Evolutionary conservation across 208 protist species (phyloP).

Genomic region (Trichomonas gallinae): DNA sequence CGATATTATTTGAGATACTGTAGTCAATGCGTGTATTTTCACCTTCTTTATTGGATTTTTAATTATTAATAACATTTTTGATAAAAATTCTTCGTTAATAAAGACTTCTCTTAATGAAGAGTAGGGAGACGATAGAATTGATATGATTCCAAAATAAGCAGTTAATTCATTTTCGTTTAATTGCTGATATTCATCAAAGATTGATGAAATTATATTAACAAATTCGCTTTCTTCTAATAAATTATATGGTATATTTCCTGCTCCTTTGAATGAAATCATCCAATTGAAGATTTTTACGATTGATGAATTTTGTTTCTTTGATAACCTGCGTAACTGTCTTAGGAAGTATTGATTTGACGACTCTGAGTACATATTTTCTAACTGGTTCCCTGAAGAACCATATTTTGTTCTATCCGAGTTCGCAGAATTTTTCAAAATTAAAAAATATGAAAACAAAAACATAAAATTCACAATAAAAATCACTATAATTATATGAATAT

Average conservation of each 20-base stretch:
- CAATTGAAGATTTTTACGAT: not conserved
- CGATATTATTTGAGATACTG: not conserved
- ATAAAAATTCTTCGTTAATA: not conserved
- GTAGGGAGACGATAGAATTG: not conserved
- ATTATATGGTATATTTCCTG: not conserved
- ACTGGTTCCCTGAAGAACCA: too few species aligned
- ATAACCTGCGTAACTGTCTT: not conserved
- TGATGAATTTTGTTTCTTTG: not conserved
- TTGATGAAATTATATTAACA: not conserved
- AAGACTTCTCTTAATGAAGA: not conserved
- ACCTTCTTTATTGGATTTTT: not conserved
- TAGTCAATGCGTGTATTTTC: not conserved
- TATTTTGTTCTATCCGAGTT: too few species aligned
- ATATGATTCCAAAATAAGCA: not conserved
- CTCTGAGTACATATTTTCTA: too few species aligned
- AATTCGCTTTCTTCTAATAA: not conserved
- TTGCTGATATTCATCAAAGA: not conserved
- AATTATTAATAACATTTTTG: not conserved
- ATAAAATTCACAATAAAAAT: too few species aligned
- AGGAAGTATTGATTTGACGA: not conserved
- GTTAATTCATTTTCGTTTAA: not conserved
- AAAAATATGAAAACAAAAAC: too few species aligned
- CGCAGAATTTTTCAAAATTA: too few species aligned
- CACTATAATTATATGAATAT: too few species aligned
- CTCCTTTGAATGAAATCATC: not conserved